Evolutionary conservation across 2,329 filamentous ascomycete species (phyloP), one percentile per base, ranked within the genome.

Genomic region (Cordyceps tenuipes): DNA sequence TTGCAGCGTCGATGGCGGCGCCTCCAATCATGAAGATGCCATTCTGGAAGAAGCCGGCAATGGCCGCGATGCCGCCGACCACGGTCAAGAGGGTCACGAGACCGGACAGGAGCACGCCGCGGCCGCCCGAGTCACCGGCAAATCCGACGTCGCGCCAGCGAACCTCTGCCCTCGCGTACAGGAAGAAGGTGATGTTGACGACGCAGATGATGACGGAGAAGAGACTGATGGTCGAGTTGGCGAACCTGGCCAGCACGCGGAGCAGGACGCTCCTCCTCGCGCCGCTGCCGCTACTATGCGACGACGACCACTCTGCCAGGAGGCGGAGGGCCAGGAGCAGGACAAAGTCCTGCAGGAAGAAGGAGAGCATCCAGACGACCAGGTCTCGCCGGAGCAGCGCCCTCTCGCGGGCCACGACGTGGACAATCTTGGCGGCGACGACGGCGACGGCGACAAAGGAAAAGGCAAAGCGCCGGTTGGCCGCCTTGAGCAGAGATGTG

Each of bases 181-280:
- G 57, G 59, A 71, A 73, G 48, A 73, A 73, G 3, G 71, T 68
- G 2, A 73, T 65, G 57, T 60, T 67, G 41, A 68, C 61, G 15
- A 57, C 50, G 1, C 53, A 61, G 8, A 61, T 23, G 5, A 47
- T 2, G 2, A 47, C 53, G 9, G 59, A 51, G 23, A 57, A 61
- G 3, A 61, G 46, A 17, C 43, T 57, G 3, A 8, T 26, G 12
- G 46, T 36, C 9, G 26, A 52, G 46, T 19, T 46, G 6, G 52
- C 0, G 4, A 15, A 17, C 7, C 48, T 31, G 29, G n/a, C 48
- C 5, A 47, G 19, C 2, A 57, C 36, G 13, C 59, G 59, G 10
- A 56, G 41, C 29, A 52, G 13, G 19, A 54, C 26, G 23, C 17
- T 26, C 36, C 7, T 39, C 36, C 34, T 17, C 36, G 50, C 36